Conservation (phyloP, 2,329 filamentous ascomycete species). For the Colletotrichum viniferum region DNA sequence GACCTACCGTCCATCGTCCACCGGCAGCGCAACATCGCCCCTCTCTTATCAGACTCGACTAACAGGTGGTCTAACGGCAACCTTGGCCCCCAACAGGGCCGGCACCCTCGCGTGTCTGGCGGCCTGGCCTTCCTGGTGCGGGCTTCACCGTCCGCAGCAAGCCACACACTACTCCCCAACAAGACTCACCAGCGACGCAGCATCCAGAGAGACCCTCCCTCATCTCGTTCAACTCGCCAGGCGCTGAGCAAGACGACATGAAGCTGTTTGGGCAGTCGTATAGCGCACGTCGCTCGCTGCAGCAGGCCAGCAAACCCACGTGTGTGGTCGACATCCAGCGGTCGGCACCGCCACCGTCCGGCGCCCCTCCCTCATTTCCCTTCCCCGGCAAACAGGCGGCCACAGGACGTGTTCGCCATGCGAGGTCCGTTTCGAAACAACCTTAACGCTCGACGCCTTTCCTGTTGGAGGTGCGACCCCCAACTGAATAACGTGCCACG, state of each 20-base stretch:
- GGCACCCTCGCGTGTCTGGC: background rate
- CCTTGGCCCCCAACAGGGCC: background rate
- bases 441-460: slow-evolving; percentile 11
- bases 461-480: background rate
- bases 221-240: background rate
- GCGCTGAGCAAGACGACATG: background rate
- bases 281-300: background rate
- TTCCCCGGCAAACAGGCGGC: background rate
- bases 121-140: background rate
- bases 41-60: slow-evolving; percentile 13
- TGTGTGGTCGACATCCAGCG: background rate
- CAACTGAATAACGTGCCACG: background rate
- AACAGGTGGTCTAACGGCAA: background rate
- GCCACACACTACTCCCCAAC: background rate
- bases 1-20: background rate
- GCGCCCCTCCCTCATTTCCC: slow-evolving; percentile 15
- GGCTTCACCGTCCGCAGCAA: background rate
- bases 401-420: slow-evolving; percentile 11
- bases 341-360: slow-evolving; percentile 4
- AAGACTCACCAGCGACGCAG: background rate
- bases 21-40: slow-evolving; percentile 19
- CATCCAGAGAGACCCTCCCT: background rate
- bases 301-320: background rate
- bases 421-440: slow-evolving; percentile 18
- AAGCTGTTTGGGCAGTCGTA: background rate